phyloP scores from a whole-genome alignment of 2,329 filamentous ascomycete genomes.

The Allantophomopsis lycopodina region DNA sequence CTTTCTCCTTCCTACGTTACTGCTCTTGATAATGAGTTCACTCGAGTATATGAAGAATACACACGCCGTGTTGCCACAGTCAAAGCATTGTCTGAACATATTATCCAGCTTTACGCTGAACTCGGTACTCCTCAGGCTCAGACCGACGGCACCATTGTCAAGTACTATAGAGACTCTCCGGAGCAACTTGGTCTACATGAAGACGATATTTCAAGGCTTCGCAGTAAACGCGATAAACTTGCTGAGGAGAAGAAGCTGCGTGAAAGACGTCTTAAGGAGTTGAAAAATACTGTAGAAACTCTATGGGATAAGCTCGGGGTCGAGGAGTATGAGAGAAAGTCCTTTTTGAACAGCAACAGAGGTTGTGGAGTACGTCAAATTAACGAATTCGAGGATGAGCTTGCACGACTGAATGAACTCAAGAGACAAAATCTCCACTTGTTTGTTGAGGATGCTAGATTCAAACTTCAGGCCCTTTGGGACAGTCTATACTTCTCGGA shows the following conservation, averaged over 20 bases:
- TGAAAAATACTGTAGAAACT: constrained; percentile 64
- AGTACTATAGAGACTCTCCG: constrained; percentile 78
- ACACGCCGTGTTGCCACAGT: constrained; percentile 68
- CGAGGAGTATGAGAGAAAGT: constrained; percentile 63
- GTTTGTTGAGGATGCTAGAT: constrained; percentile 89
- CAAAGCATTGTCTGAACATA: constrained; percentile 62
- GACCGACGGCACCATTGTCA: constrained; percentile 75
- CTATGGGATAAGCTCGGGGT: constrained; percentile 84
- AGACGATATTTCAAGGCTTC: constrained; percentile 65
- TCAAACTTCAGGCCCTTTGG: constrained; percentile 88
- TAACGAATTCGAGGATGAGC: constrained; percentile 91
- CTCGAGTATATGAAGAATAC: constrained; percentile 93
- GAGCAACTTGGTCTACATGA: constrained; percentile 90
- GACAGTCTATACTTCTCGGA: constrained; percentile 88
- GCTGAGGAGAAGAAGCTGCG: constrained; percentile 78
- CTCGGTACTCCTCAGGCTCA: constrained; percentile 88
- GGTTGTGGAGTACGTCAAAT: constrained; percentile 85
- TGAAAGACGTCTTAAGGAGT: constrained; percentile 61
- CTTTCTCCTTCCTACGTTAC: constrained; percentile 84
- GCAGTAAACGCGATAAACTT: constrained; percentile 65
- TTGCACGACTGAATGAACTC: constrained; percentile 73
- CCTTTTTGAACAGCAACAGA: constrained; percentile 75
- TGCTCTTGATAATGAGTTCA: constrained; percentile 80
- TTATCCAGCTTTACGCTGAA: constrained; percentile 92
- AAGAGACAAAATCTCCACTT: constrained; percentile 91